Evolutionary conservation across 768 basidiomycete species (phyloP), one percentile per base, ranked within the genome.

Genomic region (Tulasnella sp.): DNA sequence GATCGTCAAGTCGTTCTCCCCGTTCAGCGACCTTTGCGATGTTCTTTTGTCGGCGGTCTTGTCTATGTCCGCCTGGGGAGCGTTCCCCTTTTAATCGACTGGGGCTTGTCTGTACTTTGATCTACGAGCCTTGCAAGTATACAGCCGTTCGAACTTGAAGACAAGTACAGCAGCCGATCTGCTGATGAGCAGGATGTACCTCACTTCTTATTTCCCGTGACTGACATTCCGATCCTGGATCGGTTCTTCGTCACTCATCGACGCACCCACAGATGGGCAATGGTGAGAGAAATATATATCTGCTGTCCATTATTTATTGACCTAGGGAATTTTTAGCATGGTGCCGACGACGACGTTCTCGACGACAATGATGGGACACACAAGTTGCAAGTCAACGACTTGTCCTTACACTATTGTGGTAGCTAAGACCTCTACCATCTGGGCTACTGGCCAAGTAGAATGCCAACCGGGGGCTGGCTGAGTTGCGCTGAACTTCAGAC

Each of bases 11-110:
- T 79, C 94, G 84, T 85, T 98, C 97, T 81, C 96, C 96, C 81
- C 97, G 85, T 86, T 99, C 96, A 19, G 95, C 93, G 19, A 97
- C 94, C 84, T 94, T 93, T 78, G 90, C 93, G 81, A 99, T 98
- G 84, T 99, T 99, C 80, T 97, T 94, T 82, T 94, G 88, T 91
- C 93, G 71, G 97, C 96, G 67, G 97, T 99, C 82, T 94, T 92
- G 82, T 98, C 94, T 80, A 98, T 98, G 85, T 98, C 96, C 42
- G 81, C 81, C 83, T 99, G 97, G 80, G 98, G 97, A 76, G 92
- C 93, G 2, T 94, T 93, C 0, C 96, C 97, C 89, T 97, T 94
- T 70, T 91, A 81, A 75, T 81, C 81, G 75, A 75, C 81, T 39
- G 85, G 84, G 78, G 84, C 82, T 67, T 86, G 84, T 42, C 42